phyloP scores from a whole-genome alignment of 2,329 filamentous ascomycete species.

The Ceratocystis harringtonii region DNA sequence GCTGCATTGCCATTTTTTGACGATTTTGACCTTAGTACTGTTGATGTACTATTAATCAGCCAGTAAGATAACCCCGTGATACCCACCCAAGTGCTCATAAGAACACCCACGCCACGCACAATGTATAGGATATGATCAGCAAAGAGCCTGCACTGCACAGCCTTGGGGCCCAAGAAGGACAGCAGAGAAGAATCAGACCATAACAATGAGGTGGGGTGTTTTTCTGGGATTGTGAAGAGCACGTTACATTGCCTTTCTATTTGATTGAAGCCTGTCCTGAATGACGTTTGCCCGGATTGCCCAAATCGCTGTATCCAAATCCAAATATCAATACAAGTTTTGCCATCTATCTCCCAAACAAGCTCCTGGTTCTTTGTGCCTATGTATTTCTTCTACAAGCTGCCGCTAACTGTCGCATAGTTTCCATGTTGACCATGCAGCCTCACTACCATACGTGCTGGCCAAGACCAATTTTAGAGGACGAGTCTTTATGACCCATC shows the following conservation, averaged over 20 bases:
- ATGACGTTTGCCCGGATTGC: background rate
- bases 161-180: background rate
- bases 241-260: background rate
- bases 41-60: slow-evolving; percentile 94
- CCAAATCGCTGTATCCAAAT: background rate
- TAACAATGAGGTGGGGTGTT: slow-evolving; percentile 5
- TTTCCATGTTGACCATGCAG: slow-evolving; percentile 98
- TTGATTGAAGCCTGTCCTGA: slow-evolving; percentile 10
- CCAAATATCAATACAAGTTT: slow-evolving; percentile 15
- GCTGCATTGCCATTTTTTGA: slow-evolving; percentile 93
- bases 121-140: background rate
- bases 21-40: slow-evolving; percentile 92
- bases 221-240: slow-evolving; percentile 1
- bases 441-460: slow-evolving; percentile 91
- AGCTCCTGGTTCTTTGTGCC: slow-evolving; percentile 7
- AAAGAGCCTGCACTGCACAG: background rate
- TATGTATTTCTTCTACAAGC: slow-evolving; percentile 5
- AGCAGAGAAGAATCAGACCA: background rate
- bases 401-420: slow-evolving; percentile 32
- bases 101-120: background rate
- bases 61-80: slow-evolving; percentile 57
- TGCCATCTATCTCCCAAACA: background rate
- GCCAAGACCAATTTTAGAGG: slow-evolving; percentile 97
- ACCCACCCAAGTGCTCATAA: background rate
- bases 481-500: slow-evolving; percentile 97